Evolutionary conservation across 345 rosid species (phyloP), one percentile per base, ranked within the genome.

Genomic region (Arabis hirsuta): DNA sequence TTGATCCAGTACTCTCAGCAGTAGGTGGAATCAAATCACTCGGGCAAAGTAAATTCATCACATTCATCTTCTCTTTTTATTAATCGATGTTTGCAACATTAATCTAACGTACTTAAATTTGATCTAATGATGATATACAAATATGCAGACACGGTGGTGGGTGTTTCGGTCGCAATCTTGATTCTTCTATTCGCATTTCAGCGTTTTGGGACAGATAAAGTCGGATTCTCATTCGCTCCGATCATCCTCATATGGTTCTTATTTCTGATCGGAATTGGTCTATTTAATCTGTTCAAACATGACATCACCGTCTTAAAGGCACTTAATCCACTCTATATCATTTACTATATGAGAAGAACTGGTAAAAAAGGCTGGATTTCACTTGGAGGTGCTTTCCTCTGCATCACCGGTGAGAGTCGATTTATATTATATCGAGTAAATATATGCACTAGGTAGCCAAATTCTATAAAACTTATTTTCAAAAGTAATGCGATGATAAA

Each of bases 141-240:
- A 43, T 39, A 8, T 81, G 76, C 84, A 91, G 96, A 81, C 57
- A 79, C 84, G 9, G 90, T 91, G 20, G 85, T 88, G 38, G 86
- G 90, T 16, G 76, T 88, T 32, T 85, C 96, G 0, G 79, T 85
- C 7, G 88, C 74, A 43, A 90, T 90, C 65, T 75, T 92, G 67
- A 48, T 90, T 4, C 0, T 76, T 0, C 71, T 92, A 3, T 92
- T 92, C 73, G 29, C 51, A 31, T 62, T 62, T 45, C 96, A 92
- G 60, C 72, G 87, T 42, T 72, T 85, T 22, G 98, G 98, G 4
- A 90, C 95, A 0, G 95, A 92, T 54, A 88, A 82, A 76, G 95
- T 90, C 0, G 96, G 98, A 8, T 74, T 61, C 60, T 36, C 83
- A 1, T 92, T 92, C 31, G 95, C 92, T 1, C 95, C 96, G 3